A percentile compares a stretch with the other conserved stretches of the same genome.
Evolutionary conservation across 2,329 filamentous ascomycete species (phyloP).

Genomic region (Botryotinia globosa): DNA sequence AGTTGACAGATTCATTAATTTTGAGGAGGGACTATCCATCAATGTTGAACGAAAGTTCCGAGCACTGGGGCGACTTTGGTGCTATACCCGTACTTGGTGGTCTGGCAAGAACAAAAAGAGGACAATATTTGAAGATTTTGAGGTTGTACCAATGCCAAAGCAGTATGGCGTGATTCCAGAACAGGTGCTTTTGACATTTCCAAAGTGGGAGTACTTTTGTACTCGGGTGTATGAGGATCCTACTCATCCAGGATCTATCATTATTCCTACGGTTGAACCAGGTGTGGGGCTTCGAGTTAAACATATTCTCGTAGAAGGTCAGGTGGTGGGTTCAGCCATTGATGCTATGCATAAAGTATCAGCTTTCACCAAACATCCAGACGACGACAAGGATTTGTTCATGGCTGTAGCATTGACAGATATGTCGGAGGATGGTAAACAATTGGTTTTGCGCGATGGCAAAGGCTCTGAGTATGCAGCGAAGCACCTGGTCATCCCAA

Average conservation of each 20-base stretch:
- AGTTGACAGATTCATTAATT: conserved; percentile 61
- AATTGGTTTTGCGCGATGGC: conserved; percentile 1
- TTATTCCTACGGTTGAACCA: conserved; percentile 16
- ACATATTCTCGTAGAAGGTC: conserved; percentile 26
- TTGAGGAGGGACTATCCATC: conserved; percentile 51
- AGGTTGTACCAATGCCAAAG: conserved; percentile 21
- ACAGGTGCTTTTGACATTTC: not conserved
- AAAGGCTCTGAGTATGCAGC: not conserved
- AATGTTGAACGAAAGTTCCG: conserved; percentile 55
- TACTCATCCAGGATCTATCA: conserved; percentile 19
- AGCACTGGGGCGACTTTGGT: conserved; percentile 69
- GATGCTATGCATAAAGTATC: conserved; percentile 20
- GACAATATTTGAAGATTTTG: conserved; percentile 31
- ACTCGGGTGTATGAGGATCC: conserved; percentile 24
- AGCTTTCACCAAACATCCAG: not conserved
- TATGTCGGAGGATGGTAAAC: not conserved
- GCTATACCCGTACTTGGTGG: conserved; percentile 33
- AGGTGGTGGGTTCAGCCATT: conserved; percentile 19
- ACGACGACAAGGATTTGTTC: not conserved
- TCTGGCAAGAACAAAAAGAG: conserved; percentile 26
- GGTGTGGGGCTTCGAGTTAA: conserved; percentile 21
- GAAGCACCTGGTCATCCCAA: not conserved
- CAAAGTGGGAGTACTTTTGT: conserved; percentile 4
- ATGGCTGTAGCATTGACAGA: conserved; percentile 14
- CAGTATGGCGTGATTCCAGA: not conserved